These are phyloP conservation scores for Dittrichia graveolens DNA, from an alignment of 129 eudicot genomes.

Conservation along the genomic window DNA sequence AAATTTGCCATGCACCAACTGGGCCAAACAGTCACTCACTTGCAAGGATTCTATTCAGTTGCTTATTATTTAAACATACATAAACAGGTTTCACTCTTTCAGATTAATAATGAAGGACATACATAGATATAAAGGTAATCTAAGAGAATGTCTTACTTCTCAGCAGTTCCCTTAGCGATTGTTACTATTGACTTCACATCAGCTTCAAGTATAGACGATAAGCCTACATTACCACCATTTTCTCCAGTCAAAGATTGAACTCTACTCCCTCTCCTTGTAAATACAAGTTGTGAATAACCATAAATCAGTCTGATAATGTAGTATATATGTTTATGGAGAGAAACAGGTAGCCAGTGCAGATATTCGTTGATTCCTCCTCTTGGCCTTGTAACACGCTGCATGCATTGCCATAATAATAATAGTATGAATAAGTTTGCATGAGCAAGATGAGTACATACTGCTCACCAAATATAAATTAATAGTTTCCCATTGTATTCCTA, in stretches of 20 bases:
- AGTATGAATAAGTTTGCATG: constrained; percentile 16
- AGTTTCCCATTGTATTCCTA: no score
- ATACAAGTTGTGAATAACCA: constrained; percentile 55
- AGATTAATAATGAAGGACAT: constrained; percentile 10
- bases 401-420: constrained; percentile 19
- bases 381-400: constrained; percentile 95
- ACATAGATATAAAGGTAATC: background rate
- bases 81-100: constrained; percentile 20
- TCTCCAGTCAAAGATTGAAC: constrained; percentile 43
- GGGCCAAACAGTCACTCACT: background rate
- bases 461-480: background rate
- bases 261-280: constrained; percentile 49
- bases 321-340: constrained; percentile 76
- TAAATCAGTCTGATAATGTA: constrained; percentile 63
- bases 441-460: background rate
- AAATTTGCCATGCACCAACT: constrained; percentile 8
- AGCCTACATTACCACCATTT: constrained; percentile 65
- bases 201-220: constrained; percentile 85
- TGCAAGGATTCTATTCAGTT: constrained; percentile 15
- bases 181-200: constrained; percentile 76
- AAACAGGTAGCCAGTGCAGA: constrained; percentile 93
- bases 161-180: constrained; percentile 78
- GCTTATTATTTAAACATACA: constrained; percentile 2
- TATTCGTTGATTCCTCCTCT: constrained; percentile 93
- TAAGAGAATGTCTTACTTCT: constrained; percentile 54